Base-by-base conservation (phyloP, 2,329 filamentous ascomycete species). In the Pestalotiopsis sp. region DNA sequence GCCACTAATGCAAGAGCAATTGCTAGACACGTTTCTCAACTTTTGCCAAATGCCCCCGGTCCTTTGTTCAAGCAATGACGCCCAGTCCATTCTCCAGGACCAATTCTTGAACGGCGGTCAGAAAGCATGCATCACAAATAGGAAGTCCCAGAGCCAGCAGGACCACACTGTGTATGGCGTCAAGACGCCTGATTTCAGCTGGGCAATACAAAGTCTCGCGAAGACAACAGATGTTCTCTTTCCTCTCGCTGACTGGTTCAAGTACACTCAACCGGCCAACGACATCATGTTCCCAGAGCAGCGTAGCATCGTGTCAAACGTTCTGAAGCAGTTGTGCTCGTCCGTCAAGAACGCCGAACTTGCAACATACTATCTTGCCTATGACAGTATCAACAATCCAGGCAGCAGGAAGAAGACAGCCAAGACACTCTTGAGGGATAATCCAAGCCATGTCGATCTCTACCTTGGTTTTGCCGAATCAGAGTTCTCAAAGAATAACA, bases 381-480 rank as follows among this genome's bases (percentile, higher is more conserved):
- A 95, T 61, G 88, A 91, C 73, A 87, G 86, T 64, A 75, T 79
- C 0, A 86, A 87, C 68, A 86, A 90, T 58, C 82, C 86, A 0
- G 75, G 78, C 1, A 83, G 80, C 2, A 88, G 90, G 31, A 91
- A 88, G 72, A 97, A 93, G 76, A 83, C 86, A 6, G 93, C 93
- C 0, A 97, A 93, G 74, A 80, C 81, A 6, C 82, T 97, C 0
- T 80, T 98, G n/a, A 95, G 92, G 75, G 85, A 85, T 62, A 87
- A 88, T 67, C 84, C 90, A 0, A 84, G 88, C 1, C 91, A 89
- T 73, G 77, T 93, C 3, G 82, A 84, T 14, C 82, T 98, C 0
- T 98, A 97, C 79, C 92, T 94, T 72, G 89, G 90, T 0, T 97
- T 95, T 75, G 93, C 92, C 0, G 80, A 93, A 14, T 88, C 94